Percentiles rank a stretch among this genome's conserved stretches.
Evolutionary conservation across 257 asterid genomes (phyloP).

Genomic region (Mitragyna speciosa): DNA sequence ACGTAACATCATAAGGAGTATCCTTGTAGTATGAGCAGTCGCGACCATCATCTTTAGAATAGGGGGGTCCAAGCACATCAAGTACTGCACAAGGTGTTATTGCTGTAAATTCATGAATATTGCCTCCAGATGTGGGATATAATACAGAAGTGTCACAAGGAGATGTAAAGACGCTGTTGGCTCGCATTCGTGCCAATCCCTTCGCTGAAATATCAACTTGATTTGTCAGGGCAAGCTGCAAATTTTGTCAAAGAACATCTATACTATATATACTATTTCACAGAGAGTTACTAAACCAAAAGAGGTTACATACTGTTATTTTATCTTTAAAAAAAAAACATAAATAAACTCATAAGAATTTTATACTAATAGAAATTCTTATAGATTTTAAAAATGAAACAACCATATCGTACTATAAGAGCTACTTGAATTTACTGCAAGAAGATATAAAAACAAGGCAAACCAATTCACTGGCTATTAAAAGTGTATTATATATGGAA

Average conservation of each 20-base stretch:
- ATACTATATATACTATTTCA: too few species aligned
- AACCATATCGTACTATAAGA: too few species aligned
- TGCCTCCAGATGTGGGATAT: slow-evolving; percentile 91
- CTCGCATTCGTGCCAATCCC: slow-evolving; percentile 59
- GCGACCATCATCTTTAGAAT: slow-evolving; percentile 64
- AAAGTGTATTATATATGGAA: too few species aligned
- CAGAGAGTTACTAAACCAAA: too few species aligned
- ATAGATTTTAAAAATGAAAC: too few species aligned
- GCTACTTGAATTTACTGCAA: too few species aligned
- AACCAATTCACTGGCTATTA: too few species aligned
- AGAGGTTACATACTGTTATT: too few species aligned
- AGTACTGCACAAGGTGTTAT: slow-evolving; percentile 80
- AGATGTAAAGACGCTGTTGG: slow-evolving; percentile 48
- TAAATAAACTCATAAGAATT: too few species aligned
- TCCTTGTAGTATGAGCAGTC: slow-evolving; percentile 69
- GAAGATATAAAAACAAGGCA: too few species aligned
- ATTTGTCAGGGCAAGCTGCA: slow-evolving; percentile 4
- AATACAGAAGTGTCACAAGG: slow-evolving; percentile 67
- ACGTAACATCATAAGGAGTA: slow-evolving; percentile 25
- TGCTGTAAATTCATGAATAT: slow-evolving; percentile 76
- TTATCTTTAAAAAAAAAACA: too few species aligned
- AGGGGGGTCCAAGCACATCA: slow-evolving; percentile 85
- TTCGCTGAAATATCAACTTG: slow-evolving; percentile 30
- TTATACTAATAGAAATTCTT: too few species aligned
- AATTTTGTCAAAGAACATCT: not conserved